These are phyloP conservation scores for Suhomyces vadensis DNA, from an alignment of 805 yeast species.

Conservation along the genomic window DNA sequence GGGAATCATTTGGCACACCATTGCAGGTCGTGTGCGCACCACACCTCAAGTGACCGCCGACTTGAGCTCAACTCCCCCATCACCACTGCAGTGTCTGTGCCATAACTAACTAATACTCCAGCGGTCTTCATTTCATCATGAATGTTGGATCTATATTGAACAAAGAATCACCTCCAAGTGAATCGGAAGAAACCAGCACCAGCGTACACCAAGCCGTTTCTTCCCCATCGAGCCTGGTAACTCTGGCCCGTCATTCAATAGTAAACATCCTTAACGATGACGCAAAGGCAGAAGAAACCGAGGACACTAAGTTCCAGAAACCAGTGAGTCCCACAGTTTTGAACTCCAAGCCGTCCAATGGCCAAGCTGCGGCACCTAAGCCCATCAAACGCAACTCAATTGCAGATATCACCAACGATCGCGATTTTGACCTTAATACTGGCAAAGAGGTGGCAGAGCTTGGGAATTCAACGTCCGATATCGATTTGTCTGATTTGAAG, in stretches of 20 bases:
- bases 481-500: conserved; percentile 3
- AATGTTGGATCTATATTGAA: conserved; percentile 42
- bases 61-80: too few relatives aligned
- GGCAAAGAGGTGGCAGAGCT: conserved; percentile 20
- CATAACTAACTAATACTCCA: background rate
- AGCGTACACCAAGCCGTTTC: conserved; percentile 29
- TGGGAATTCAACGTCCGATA: background rate
- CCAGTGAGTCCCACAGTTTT: conserved; percentile 5
- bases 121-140: conserved; percentile 19
- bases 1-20: background rate
- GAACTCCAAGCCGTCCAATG: background rate
- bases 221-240: conserved; percentile 6
- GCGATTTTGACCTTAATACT: conserved; percentile 42
- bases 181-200: conserved; percentile 9
- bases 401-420: conserved; percentile 43
- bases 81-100: background rate
- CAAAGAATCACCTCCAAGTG: conserved; percentile 33
- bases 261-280: conserved; percentile 29
- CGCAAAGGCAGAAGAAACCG: background rate
- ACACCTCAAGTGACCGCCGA: background rate
- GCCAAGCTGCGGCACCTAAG: conserved; percentile 1
- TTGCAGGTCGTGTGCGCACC: background rate
- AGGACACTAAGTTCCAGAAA: background rate
- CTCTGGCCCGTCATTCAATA: conserved; percentile 30
- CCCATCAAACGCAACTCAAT: conserved; percentile 21